phyloP scores from a whole-genome alignment of 805 yeast genomes.

The Yarrowia sp. region DNA sequence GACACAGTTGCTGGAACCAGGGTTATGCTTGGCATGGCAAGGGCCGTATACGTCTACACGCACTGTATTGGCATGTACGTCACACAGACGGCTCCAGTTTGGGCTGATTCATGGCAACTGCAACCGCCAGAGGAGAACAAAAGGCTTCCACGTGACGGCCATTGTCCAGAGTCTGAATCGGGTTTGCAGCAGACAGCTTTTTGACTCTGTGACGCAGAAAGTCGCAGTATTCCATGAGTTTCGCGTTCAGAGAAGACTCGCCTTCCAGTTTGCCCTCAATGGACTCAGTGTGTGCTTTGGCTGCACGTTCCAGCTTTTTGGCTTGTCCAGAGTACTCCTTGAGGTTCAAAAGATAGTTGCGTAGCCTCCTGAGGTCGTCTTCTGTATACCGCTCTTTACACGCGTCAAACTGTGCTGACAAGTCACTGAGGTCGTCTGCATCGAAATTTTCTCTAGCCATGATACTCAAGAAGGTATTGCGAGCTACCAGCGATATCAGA shows the following conservation, averaged over 20 bases:
- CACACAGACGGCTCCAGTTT: not conserved
- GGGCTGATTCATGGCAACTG: not conserved
- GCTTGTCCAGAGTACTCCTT: not conserved
- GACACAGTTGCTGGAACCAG: not conserved
- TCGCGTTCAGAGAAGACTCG: not conserved
- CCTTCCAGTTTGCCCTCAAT: not conserved
- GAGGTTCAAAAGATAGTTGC: not conserved
- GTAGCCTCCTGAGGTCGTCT: not conserved
- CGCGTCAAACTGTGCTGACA: not conserved
- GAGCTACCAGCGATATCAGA: not conserved
- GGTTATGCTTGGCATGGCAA: not conserved
- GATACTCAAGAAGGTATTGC: not conserved
- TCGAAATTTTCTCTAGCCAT: not conserved
- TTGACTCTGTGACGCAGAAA: not conserved
- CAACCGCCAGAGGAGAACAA: not conserved
- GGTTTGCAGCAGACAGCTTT: constrained; percentile 10
- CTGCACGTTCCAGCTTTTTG: not conserved
- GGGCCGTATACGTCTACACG: not conserved
- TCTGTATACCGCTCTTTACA: not conserved
- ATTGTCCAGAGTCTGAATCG: not conserved
- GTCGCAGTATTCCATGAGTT: not conserved
- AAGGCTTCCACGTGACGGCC: constrained; percentile 1
- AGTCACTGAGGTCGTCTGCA: not conserved
- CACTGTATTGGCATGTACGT: not conserved
- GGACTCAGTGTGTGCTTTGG: not conserved